A percentile compares a stretch with the other conserved stretches of the same genome.
Evolutionary conservation across 106 monocot genomes (phyloP).

Genomic region (Allium cepa): DNA sequence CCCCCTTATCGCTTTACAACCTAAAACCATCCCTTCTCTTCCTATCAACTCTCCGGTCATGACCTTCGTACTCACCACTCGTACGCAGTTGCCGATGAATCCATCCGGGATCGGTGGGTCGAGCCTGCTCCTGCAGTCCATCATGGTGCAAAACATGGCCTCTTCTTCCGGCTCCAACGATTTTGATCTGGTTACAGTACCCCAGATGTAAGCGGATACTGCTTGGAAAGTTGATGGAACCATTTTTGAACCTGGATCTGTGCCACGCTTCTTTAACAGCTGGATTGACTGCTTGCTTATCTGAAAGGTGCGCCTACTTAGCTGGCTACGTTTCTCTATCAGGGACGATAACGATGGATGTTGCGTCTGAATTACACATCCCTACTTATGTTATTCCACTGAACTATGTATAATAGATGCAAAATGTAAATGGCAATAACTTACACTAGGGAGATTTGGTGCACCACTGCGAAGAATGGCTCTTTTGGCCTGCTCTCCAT

Average conservation of each 20-base stretch:
- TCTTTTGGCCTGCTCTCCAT: constrained; percentile 9
- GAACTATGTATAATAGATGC: not conserved
- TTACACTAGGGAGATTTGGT: constrained; percentile 11
- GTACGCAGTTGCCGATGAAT: not conserved
- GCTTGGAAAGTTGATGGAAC: not conserved
- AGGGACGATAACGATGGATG: not conserved
- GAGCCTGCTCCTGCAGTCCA: constrained; percentile 3
- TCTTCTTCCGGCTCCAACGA: not conserved
- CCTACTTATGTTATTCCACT: not conserved
- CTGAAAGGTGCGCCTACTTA: not conserved
- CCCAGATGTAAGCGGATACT: not conserved
- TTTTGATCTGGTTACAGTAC: not conserved
- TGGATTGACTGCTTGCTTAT: not conserved
- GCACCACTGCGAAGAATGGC: constrained; percentile 1
- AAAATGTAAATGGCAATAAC: not conserved
- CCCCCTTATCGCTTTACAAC: constrained; percentile 2
- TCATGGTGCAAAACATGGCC: not conserved
- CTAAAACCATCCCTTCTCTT: not conserved
- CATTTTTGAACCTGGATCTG: not conserved
- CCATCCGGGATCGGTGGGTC: not conserved
- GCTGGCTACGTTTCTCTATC: not conserved
- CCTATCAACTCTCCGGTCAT: not conserved
- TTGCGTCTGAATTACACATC: not conserved
- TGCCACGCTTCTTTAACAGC: not conserved
- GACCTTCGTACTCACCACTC: not conserved